phyloP scores from a whole-genome alignment of 2,329 filamentous ascomycete species.

The Penicillium sclerotiorum region DNA sequence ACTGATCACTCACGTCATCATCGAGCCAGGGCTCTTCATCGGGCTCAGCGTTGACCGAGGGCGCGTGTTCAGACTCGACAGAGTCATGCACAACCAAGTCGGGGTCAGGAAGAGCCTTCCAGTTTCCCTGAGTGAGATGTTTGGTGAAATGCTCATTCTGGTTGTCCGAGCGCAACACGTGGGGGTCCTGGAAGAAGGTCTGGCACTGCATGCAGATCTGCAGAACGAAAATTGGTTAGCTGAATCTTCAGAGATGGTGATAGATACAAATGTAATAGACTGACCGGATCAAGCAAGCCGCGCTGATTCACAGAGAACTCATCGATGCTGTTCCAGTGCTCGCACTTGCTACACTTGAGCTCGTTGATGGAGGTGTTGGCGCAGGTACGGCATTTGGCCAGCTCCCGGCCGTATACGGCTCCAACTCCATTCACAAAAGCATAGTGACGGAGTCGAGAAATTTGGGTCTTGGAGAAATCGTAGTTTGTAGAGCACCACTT shows the following conservation, averaged over 20 bases:
- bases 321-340: conserved; percentile 2
- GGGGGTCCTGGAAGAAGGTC: not conserved
- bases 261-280: not conserved
- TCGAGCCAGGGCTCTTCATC: not conserved
- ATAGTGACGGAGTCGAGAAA: not conserved
- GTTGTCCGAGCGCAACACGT: not conserved
- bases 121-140: not conserved
- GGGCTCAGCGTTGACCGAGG: too few relatives aligned
- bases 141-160: not conserved
- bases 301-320: conserved; percentile 10
- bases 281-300: conserved; percentile 3
- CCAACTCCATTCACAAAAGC: not conserved
- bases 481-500: not conserved
- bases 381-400: conserved; percentile 9
- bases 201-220: conserved; percentile 4
- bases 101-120: not conserved
- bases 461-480: not conserved
- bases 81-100: not conserved
- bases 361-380: not conserved
- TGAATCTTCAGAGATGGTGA: not conserved
- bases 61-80: too few relatives aligned
- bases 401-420: not conserved
- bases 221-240: not conserved
- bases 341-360: conserved; percentile 9
- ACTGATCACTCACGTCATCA: not conserved